Conservation (phyloP, 179 eudicot genomes). For the Carnegiea gigantea region DNA sequence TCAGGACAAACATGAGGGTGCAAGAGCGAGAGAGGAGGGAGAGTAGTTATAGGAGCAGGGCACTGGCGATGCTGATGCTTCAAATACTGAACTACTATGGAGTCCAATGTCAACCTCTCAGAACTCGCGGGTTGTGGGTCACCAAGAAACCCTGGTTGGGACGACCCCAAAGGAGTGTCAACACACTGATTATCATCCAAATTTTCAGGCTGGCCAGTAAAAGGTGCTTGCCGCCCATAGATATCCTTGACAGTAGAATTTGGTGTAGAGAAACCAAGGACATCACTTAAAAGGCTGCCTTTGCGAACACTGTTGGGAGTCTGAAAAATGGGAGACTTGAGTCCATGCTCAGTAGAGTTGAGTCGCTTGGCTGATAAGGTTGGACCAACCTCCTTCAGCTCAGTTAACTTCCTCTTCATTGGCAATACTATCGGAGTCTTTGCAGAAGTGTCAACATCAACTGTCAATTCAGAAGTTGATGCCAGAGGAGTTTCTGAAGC, state of each 20-base stretch:
- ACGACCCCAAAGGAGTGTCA: conserved; percentile 33
- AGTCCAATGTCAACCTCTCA: conserved; percentile 80
- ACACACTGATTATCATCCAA: conserved; percentile 51
- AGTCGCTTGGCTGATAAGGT: conserved; percentile 57
- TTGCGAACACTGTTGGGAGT: conserved; percentile 65
- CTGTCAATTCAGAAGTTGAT: conserved; percentile 35
- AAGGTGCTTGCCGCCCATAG: conserved; percentile 40
- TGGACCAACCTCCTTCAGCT: conserved; percentile 49
- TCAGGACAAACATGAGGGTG: conserved; percentile 98
- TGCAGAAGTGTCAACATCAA: conserved; percentile 47
- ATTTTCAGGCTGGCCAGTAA: conserved; percentile 35
- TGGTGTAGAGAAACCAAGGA: conserved; percentile 49
- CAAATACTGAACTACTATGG: conserved; percentile 88
- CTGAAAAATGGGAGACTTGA: conserved; percentile 61
- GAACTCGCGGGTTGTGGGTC: conserved; percentile 54
- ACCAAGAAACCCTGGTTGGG: conserved; percentile 39
- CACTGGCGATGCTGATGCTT: conserved; percentile 99
- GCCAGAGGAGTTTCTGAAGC: conserved; percentile 43
- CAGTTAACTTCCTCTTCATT: conserved; percentile 78
- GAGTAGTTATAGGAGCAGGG: conserved; percentile 97
- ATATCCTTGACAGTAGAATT: conserved; percentile 50
- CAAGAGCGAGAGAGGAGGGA: conserved; percentile 92
- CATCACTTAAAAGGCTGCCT: conserved; percentile 54
- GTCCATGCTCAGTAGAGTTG: conserved; percentile 54
- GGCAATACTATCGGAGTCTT: conserved; percentile 83